These are phyloP conservation scores for Cordyceps fumosorosea DNA, from an alignment of 2,329 filamentous ascomycete genomes.

Conservation along the genomic window DNA sequence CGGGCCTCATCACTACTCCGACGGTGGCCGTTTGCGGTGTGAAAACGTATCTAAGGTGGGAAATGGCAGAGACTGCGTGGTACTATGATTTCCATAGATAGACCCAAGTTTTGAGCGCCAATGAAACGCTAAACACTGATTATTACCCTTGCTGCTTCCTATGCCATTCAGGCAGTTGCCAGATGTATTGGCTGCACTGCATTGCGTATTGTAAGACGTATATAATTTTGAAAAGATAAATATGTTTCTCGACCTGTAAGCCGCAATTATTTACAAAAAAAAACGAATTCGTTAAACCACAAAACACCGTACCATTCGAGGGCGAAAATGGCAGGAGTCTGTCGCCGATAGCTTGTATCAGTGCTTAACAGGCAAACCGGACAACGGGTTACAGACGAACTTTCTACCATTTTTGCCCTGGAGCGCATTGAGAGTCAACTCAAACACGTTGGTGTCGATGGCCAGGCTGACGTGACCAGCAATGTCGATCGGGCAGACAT, in stretches of 20 bases:
- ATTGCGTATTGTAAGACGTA: too few species aligned
- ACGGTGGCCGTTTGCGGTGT: not conserved
- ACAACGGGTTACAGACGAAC: conserved; percentile 3
- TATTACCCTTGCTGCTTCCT: not conserved
- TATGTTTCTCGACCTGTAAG: too few species aligned
- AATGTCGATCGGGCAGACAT: conserved; percentile 14
- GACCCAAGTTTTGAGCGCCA: not conserved
- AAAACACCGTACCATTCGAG: not conserved
- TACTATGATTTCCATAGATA: not conserved
- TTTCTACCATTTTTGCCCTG: conserved; percentile 4
- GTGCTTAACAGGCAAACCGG: not conserved
- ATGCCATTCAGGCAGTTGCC: too few species aligned
- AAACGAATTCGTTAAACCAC: not conserved
- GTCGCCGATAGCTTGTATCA: not conserved
- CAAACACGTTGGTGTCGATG: conserved; percentile 13
- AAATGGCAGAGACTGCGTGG: not conserved
- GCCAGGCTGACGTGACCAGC: conserved; percentile 16
- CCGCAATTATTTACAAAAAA: too few species aligned
- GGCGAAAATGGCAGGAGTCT: not conserved
- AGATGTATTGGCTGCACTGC: too few species aligned
- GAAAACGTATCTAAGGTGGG: not conserved
- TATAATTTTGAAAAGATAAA: too few species aligned
- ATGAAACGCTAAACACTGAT: too few species aligned
- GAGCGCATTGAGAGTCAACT: conserved; percentile 14
- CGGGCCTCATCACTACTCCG: not conserved